phyloP scores from a whole-genome alignment of 116 monocot species.

The Cymodocea nodosa region DNA sequence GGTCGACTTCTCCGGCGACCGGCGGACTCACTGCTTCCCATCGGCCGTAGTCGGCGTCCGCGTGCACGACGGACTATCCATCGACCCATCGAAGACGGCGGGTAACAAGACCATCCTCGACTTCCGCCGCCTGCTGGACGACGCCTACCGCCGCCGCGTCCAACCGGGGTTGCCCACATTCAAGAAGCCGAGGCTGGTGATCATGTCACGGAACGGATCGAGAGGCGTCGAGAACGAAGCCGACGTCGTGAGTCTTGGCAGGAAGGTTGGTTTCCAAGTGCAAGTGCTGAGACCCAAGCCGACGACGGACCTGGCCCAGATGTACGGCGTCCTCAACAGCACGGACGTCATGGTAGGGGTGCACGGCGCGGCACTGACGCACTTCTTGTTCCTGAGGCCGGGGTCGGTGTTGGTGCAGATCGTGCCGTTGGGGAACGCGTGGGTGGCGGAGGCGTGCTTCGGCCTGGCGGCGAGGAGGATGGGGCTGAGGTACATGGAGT shows the following conservation, averaged over 20 bases:
- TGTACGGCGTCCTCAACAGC: conserved; percentile 27
- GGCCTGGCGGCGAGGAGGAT: conserved; percentile 43
- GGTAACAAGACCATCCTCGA: conserved; percentile 29
- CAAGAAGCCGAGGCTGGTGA: conserved; percentile 29
- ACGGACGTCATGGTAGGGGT: conserved; percentile 53
- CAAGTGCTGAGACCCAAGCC: conserved; percentile 21
- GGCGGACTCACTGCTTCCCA: conserved; percentile 64
- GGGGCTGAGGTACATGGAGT: conserved; percentile 37
- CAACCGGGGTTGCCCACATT: neutral
- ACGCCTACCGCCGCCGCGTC: conserved; percentile 27
- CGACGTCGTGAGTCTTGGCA: conserved; percentile 18
- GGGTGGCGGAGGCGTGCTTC: conserved; percentile 52
- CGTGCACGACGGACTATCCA: conserved; percentile 53
- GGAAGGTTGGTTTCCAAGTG: conserved; percentile 38
- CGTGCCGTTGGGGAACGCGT: conserved; percentile 50
- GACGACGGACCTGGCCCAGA: conserved; percentile 26
- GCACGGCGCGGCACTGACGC: conserved; percentile 77
- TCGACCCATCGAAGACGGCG: conserved; percentile 26
- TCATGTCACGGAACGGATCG: conserved; percentile 36
- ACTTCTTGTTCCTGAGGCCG: conserved; percentile 57
- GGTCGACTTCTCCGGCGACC: conserved; percentile 43
- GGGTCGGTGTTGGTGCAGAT: conserved; percentile 50
- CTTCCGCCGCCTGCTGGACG: conserved; percentile 35
- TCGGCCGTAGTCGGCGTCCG: conserved; percentile 49
- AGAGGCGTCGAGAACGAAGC: conserved; percentile 48